Evolutionary conservation across 495 filamentous ascomycete genomes (phyloP).

Genomic region (Neurospora sp.): DNA sequence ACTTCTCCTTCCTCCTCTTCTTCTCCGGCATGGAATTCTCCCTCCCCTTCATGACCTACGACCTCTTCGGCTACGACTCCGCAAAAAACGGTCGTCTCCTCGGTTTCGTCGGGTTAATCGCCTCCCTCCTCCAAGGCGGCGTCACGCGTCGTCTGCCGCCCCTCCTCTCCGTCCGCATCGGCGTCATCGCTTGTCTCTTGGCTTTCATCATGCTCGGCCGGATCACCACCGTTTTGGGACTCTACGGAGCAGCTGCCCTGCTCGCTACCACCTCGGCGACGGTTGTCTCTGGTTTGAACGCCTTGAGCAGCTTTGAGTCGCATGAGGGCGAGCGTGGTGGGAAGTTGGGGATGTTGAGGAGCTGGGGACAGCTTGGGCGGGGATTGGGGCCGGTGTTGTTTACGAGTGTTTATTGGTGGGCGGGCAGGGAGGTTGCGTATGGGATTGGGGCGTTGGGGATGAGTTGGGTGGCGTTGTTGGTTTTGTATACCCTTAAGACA

Average conservation of each 20-base stretch:
- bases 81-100: constrained; percentile 77
- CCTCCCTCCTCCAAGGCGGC: constrained; percentile 77
- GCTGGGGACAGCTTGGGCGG: constrained; percentile 75
- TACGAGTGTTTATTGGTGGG: constrained; percentile 99
- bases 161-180: constrained; percentile 64
- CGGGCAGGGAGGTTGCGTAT: constrained; percentile 79
- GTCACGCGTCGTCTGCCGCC: constrained; percentile 75
- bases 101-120: constrained; percentile 87
- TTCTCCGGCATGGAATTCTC: constrained; percentile 97
- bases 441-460: constrained; percentile 70
- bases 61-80: constrained; percentile 75
- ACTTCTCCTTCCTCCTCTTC: constrained; percentile 87
- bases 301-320: constrained; percentile 82
- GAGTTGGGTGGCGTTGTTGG: constrained; percentile 57
- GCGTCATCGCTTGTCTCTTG: constrained; percentile 62
- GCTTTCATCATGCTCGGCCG: constrained; percentile 75
- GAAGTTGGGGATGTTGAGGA: constrained; percentile 76
- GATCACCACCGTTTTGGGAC: constrained; percentile 48
- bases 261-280: constrained; percentile 84
- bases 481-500: constrained; percentile 55
- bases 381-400: constrained; percentile 82
- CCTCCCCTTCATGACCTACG: constrained; percentile 93
- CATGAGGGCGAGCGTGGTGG: constrained; percentile 68
- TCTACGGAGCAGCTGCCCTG: constrained; percentile 73
- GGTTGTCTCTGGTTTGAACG: constrained; percentile 89